Base-by-base conservation (phyloP, 805 yeast genomes). In the Wickerhamomyces chaumierensis region DNA sequence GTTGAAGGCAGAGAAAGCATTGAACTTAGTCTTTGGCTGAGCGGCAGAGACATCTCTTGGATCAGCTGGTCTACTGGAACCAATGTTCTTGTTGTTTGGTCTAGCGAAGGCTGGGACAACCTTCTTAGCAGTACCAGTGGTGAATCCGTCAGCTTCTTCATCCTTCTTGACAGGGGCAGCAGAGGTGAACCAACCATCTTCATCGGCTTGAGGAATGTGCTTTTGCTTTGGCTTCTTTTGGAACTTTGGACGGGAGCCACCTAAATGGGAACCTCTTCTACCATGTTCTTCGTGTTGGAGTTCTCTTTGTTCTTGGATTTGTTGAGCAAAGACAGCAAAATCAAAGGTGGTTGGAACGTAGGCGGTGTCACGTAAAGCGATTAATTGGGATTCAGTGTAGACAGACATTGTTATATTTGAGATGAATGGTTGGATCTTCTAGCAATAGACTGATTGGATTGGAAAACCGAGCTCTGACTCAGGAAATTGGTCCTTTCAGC, bases 111-210 rank as follows among this genome's bases (percentile, higher is more conserved):
- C 72, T 78, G 51, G 68, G 77, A 45, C 67, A 78, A 44, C 75
- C 54, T 34, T 40, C 18, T 31, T 38, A 21, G 23, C 23, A 9
- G 23, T 7, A 21, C 9, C 23, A 9, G 23, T 21, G 19, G 47
- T 39, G 19, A 41, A 41, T 47, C 42, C 43, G 14, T 43, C 36
- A n/a, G 71, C 54, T 42, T 75, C 78, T 55, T 69, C 71, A 44
- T 70, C 73, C 52, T 62, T 55, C 37, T 61, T 58, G 43, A 67
- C 67, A 42, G 71, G 78, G 36, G 57, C 69, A 16, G 66, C 74
- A 41, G 69, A 61, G 18, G 90, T 79, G 41, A 81, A 81, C 90
- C 92, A 83, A 35, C 94, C 94, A 45, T 83, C 90, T 41, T 78
- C 81, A 54, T 82, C 94, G 28, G 79, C 71, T 42, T 64, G 68